A percentile compares a stretch with the other conserved stretches of the same genome.
Evolutionary conservation across 208 protist species (phyloP).

Genomic region (Crithidia sp.): DNA sequence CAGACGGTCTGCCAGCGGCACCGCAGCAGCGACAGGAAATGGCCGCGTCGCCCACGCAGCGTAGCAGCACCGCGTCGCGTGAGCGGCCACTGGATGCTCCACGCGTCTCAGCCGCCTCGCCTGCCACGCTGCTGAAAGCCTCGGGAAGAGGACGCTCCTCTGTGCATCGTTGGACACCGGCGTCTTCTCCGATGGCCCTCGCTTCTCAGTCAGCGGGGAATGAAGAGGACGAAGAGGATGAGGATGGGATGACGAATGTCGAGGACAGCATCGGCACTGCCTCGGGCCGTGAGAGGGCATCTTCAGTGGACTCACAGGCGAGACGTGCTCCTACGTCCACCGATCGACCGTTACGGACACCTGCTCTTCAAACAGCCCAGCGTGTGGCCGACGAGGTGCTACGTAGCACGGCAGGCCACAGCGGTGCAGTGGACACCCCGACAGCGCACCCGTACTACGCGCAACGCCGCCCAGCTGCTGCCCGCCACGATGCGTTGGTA

Average conservation of each 20-base stretch:
- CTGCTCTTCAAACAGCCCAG: conserved; percentile 9
- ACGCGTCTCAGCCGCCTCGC: not conserved
- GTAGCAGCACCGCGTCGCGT: conserved; percentile 11
- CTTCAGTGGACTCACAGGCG: no score
- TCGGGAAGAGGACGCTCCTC: not conserved
- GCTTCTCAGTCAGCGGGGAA: not conserved
- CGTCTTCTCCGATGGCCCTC: not conserved
- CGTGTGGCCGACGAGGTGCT: conserved; percentile 32
- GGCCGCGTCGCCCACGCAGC: not conserved
- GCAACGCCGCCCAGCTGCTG: not conserved
- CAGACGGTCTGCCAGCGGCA: not conserved
- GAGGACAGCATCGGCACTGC: no score
- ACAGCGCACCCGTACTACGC: conserved; percentile 19
- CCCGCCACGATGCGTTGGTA: not conserved
- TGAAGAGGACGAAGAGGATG: not conserved
- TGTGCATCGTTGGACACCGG: conserved; percentile 17
- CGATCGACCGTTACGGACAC: not conserved
- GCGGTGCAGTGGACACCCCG: not conserved
- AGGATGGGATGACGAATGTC: not conserved
- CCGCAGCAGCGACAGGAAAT: not conserved
- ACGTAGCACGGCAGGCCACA: conserved; percentile 6
- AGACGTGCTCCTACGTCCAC: not conserved
- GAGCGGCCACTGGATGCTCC: not conserved
- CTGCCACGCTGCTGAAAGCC: no score
- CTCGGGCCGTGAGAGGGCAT: no score